Percentiles rank a stretch among this genome's conserved stretches.
Evolutionary conservation across 2,329 filamentous ascomycete genomes (phyloP).

Genomic region (Scopulariopsis brevicaulis): DNA sequence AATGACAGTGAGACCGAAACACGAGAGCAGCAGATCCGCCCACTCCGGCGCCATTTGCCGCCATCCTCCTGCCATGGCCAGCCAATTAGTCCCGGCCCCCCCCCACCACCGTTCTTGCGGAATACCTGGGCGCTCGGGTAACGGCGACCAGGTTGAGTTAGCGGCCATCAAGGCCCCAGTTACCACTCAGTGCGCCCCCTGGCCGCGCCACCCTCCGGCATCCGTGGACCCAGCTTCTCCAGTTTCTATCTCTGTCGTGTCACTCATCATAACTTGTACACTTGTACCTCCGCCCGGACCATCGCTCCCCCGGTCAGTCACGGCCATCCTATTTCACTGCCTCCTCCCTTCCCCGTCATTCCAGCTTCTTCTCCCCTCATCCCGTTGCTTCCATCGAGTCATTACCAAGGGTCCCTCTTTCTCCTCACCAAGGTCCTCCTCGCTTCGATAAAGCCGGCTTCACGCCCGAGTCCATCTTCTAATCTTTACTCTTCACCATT

Average conservation of each 20-base stretch:
- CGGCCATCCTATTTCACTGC: conserved; percentile 1
- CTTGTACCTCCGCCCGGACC: not conserved
- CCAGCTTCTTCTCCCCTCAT: conserved; percentile 3
- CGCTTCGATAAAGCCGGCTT: conserved; percentile 3
- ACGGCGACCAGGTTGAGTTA: not conserved
- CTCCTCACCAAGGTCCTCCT: conserved; percentile 4
- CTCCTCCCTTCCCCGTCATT: conserved; percentile 3
- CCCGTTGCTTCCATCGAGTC: conserved; percentile 3
- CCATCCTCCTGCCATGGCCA: conserved; percentile 1
- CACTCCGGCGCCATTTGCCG: conserved; percentile 3
- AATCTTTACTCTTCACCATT: not conserved
- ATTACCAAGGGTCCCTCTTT: conserved; percentile 5
- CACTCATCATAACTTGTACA: not conserved
- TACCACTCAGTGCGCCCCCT: not conserved
- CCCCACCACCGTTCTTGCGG: not conserved
- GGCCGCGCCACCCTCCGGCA: not conserved
- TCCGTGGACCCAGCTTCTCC: conserved; percentile 2
- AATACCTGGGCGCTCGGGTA: not conserved
- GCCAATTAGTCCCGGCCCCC: not conserved
- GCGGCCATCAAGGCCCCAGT: not conserved
- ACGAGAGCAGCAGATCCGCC: conserved; percentile 3
- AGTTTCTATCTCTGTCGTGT: conserved; percentile 4
- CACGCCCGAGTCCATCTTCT: not conserved
- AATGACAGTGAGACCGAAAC: conserved; percentile 1
- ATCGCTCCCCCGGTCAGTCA: not conserved